These are phyloP conservation scores for Luvunga scandens DNA, from an alignment of 345 rosid genomes.

Conservation along the genomic window DNA sequence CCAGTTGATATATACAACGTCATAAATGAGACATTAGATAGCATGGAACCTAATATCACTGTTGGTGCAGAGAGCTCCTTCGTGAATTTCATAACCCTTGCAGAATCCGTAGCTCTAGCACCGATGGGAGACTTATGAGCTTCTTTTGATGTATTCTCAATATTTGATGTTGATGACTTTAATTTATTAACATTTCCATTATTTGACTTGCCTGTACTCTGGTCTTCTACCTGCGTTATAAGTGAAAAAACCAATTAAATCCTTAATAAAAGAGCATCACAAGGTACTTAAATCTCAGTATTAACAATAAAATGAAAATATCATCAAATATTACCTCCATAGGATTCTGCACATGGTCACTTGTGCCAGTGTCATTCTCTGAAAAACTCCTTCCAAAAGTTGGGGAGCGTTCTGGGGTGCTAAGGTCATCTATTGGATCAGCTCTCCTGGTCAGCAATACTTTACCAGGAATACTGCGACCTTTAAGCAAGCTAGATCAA, in stretches of 20 bases:
- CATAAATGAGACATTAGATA: neutral
- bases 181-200: conserved; percentile 43
- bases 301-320: neutral
- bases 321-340: conserved; percentile 38
- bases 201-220: conserved; percentile 35
- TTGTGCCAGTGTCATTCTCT: conserved; percentile 66
- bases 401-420: conserved; percentile 47
- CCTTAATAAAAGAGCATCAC: neutral
- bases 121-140: conserved; percentile 54
- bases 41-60: conserved; percentile 65
- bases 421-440: conserved; percentile 52
- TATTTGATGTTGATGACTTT: conserved; percentile 42
- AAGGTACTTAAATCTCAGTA: neutral
- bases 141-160: conserved; percentile 47
- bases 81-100: conserved; percentile 82
- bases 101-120: conserved; percentile 82
- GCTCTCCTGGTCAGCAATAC: conserved; percentile 76
- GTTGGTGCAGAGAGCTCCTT: conserved; percentile 75
- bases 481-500: conserved; percentile 69
- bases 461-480: conserved; percentile 90
- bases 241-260: conserved; percentile 3
- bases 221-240: conserved; percentile 46
- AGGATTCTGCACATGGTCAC: conserved; percentile 42
- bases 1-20: neutral
- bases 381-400: conserved; percentile 69